Evolutionary conservation across 1,284 basidiomycete species (phyloP).

Genomic region (Rhodotorula sp.): DNA sequence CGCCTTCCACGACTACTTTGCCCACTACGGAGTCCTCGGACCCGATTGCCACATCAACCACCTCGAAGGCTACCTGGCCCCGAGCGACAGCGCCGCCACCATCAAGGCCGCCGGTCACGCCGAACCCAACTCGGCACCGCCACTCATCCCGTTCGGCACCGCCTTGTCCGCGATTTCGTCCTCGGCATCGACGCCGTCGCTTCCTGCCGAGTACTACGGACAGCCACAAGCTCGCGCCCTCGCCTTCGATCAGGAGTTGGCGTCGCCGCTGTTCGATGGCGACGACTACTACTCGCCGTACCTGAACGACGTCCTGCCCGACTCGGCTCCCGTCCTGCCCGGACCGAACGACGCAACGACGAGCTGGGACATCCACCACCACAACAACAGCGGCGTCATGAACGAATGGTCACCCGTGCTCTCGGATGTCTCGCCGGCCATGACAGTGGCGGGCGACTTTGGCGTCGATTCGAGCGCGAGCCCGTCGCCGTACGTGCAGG

Average conservation of each 20-base stretch:
- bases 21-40: not conserved
- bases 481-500: not conserved
- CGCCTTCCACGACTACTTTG: not conserved
- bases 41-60: not conserved
- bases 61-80: not conserved
- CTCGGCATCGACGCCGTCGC: not conserved
- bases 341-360: not conserved
- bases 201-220: not conserved
- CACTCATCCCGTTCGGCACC: slow-evolving; percentile 9
- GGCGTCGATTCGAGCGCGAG: not conserved
- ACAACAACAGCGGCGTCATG: not conserved
- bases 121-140: not conserved
- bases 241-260: slow-evolving; percentile 12
- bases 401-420: not conserved
- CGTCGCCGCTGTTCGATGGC: slow-evolving; percentile 12
- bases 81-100: not conserved
- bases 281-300: not conserved
- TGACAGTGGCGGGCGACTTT: not conserved
- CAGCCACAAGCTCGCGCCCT: slow-evolving; percentile 4
- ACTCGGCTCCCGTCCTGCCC: not conserved
- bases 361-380: not conserved
- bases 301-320: not conserved
- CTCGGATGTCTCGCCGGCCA: not conserved
- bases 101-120: not conserved
- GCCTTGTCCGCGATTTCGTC: not conserved